phyloP scores from a whole-genome alignment of 2,329 filamentous ascomycete species.

The Trichoderma sp. region DNA sequence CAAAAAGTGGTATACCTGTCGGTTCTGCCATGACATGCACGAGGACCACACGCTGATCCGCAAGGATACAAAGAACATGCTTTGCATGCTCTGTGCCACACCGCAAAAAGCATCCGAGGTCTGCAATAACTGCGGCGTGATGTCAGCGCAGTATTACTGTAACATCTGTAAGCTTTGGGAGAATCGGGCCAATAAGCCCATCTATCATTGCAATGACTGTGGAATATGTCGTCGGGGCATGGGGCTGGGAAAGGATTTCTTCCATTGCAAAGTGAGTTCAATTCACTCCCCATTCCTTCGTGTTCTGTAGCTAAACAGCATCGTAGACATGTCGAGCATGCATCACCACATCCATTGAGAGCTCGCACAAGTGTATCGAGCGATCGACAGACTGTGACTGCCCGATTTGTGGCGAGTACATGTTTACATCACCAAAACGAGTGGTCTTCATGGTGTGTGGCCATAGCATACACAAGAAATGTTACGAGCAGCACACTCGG shows the following conservation, averaged over 20 bases:
- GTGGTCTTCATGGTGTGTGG: slow-evolving; percentile 95
- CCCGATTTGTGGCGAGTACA: slow-evolving; percentile 93
- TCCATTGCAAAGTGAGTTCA: slow-evolving; percentile 82
- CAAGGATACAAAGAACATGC: slow-evolving; percentile 86
- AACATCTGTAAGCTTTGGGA: slow-evolving; percentile 96
- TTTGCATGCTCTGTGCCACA: slow-evolving; percentile 91
- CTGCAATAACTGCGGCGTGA: slow-evolving; percentile 73
- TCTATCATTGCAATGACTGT: slow-evolving; percentile 95
- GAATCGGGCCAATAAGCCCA: slow-evolving; percentile 82
- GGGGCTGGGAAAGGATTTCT: slow-evolving; percentile 93
- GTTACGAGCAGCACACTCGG: slow-evolving; percentile 83
- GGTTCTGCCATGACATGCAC: slow-evolving; percentile 84
- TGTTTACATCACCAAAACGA: slow-evolving; percentile 85
- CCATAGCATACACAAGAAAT: slow-evolving; percentile 89
- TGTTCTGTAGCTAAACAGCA: neutral
- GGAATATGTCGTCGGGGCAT: slow-evolving; percentile 90
- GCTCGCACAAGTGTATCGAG: slow-evolving; percentile 89
- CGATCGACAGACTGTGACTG: slow-evolving; percentile 92
- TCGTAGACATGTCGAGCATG: slow-evolving; percentile 83
- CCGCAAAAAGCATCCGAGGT: slow-evolving; percentile 78
- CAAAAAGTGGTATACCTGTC: slow-evolving; percentile 88
- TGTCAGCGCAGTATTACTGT: slow-evolving; percentile 88
- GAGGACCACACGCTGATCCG: slow-evolving; percentile 79
- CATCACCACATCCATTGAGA: slow-evolving; percentile 82
- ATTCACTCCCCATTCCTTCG: neutral